phyloP scores from a whole-genome alignment of 1,139 yeast species.

The Scheffersomyces quercinus region DNA sequence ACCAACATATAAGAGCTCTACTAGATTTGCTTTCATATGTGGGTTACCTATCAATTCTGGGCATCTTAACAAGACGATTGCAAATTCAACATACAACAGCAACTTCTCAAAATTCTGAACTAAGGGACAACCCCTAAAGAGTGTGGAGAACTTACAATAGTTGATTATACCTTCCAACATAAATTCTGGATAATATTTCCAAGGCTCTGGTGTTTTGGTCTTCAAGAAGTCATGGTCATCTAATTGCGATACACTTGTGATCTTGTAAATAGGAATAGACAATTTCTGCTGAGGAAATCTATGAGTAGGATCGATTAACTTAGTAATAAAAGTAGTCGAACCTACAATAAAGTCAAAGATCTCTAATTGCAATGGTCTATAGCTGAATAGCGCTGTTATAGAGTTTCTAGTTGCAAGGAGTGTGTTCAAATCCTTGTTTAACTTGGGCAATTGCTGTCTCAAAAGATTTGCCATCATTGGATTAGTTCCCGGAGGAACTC shows the following conservation, averaged over 20 bases:
- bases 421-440: constrained; percentile 40
- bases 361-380: constrained; percentile 58
- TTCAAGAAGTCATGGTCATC: constrained; percentile 72
- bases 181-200: constrained; percentile 85
- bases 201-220: constrained; percentile 68
- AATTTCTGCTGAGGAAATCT: constrained; percentile 56
- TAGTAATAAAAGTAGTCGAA: constrained; percentile 66
- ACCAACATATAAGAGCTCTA: constrained; percentile 80
- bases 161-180: constrained; percentile 81
- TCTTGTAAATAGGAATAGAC: constrained; percentile 66
- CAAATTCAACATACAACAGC: constrained; percentile 66
- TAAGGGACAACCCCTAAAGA: constrained; percentile 61
- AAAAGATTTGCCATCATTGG: constrained; percentile 33
- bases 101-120: constrained; percentile 51
- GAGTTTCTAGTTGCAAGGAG: constrained; percentile 52
- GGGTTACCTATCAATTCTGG: constrained; percentile 90
- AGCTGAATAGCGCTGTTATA: constrained; percentile 59
- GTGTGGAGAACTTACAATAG: constrained; percentile 66
- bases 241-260: constrained; percentile 46
- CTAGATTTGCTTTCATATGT: constrained; percentile 81
- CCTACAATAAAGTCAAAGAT: constrained; percentile 79
- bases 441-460: constrained; percentile 42
- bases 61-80: constrained; percentile 74
- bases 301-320: constrained; percentile 72
- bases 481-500: constrained; percentile 22